Evolutionary conservation across 1,284 basidiomycete species (phyloP).

Genomic region (Hypsizygus ulmarius): DNA sequence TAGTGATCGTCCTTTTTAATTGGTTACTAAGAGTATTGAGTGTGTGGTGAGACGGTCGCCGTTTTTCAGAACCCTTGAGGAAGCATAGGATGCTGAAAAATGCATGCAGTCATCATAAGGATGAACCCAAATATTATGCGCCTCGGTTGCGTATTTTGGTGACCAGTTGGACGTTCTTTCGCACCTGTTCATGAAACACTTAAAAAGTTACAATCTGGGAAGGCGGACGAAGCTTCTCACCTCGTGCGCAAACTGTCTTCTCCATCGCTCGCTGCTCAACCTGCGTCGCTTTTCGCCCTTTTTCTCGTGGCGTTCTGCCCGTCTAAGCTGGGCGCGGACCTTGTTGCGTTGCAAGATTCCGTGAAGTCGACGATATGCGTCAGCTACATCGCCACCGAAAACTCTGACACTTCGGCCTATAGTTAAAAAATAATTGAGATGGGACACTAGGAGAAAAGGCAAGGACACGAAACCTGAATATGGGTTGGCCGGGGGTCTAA

Average conservation of each 20-base stretch:
- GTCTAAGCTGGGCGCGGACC: slow-evolving; percentile 49
- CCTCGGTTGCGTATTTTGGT: slow-evolving; percentile 53
- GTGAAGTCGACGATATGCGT: slow-evolving; percentile 49
- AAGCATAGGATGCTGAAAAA: too few species aligned
- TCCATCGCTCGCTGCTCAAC: slow-evolving; percentile 63
- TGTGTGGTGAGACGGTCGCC: too few species aligned
- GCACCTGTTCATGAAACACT: slow-evolving; percentile 46
- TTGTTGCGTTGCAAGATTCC: slow-evolving; percentile 54
- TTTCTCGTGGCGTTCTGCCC: slow-evolving; percentile 66
- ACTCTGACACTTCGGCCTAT: slow-evolving; percentile 53
- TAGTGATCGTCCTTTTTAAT: too few species aligned
- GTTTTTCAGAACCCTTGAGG: too few species aligned
- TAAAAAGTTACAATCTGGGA: slow-evolving; percentile 11
- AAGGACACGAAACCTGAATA: slow-evolving; percentile 36
- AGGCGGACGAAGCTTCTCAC: slow-evolving; percentile 32
- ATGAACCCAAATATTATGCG: slow-evolving; percentile 30
- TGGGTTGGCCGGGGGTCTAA: slow-evolving; percentile 30
- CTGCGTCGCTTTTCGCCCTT: slow-evolving; percentile 65
- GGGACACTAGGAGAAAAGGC: neutral
- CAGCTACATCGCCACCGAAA: slow-evolving; percentile 33
- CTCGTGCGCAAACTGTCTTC: slow-evolving; percentile 66
- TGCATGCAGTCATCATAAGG: neutral
- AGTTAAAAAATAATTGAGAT: slow-evolving; percentile 5
- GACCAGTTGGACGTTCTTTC: slow-evolving; percentile 57
- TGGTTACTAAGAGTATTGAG: too few species aligned